phyloP scores from a whole-genome alignment of 495 filamentous ascomycete genomes.

The Trichocladium uniseriatum region DNA sequence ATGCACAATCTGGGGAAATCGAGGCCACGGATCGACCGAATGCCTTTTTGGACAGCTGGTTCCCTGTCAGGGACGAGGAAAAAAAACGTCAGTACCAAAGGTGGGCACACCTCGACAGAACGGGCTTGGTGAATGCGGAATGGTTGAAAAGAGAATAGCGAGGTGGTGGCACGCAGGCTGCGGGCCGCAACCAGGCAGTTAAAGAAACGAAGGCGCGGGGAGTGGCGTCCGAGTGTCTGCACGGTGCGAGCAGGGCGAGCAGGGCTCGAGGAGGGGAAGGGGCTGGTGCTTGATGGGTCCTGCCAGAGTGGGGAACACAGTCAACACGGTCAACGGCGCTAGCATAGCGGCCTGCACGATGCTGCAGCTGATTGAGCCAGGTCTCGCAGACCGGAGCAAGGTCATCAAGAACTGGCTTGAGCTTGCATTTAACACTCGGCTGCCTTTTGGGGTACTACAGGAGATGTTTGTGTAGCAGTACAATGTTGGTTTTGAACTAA shows the following conservation, averaged over 20 bases:
- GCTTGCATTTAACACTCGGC: too few relatives aligned
- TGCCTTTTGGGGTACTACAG: too few relatives aligned
- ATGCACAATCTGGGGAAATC: constrained; percentile 4
- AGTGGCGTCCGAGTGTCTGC: constrained; percentile 28
- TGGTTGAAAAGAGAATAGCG: constrained; percentile 52
- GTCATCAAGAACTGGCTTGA: too few relatives aligned
- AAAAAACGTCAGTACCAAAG: constrained; percentile 27
- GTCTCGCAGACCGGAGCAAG: too few relatives aligned
- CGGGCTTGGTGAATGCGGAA: constrained; percentile 50
- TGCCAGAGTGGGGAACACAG: constrained; percentile 17
- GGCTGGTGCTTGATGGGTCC: constrained; percentile 19
- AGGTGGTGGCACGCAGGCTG: constrained; percentile 44
- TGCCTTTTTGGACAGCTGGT: constrained; percentile 33
- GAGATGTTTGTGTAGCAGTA: too few relatives aligned
- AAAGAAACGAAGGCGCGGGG: constrained; percentile 41
- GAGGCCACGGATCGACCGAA: constrained; percentile 21
- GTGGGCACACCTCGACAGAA: constrained; percentile 37
- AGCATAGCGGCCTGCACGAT: constrained; percentile 19
- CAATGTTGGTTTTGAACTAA: too few relatives aligned
- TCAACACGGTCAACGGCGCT: constrained; percentile 7
- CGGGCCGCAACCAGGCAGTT: constrained; percentile 39
- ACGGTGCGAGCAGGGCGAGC: constrained; percentile 11
- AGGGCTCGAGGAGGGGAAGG: constrained; percentile 23
- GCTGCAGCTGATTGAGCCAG: constrained; percentile 19
- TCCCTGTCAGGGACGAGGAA: constrained; percentile 33